phyloP scores from a whole-genome alignment of 352 stramenopile species.

The Phytophthora palmivora region DNA sequence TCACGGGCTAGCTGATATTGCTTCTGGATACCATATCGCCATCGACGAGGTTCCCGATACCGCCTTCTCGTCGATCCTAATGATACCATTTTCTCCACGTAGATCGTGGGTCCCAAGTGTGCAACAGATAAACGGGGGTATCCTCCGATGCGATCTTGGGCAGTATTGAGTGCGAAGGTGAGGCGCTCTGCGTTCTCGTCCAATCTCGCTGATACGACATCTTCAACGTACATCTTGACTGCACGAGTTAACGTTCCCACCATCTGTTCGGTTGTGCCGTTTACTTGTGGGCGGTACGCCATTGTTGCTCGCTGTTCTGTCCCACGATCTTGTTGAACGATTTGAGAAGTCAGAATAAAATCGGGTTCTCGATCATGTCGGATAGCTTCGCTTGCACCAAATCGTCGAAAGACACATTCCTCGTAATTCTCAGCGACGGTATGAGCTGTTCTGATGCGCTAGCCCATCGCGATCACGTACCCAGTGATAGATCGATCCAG shows the following conservation, averaged over 20 bases:
- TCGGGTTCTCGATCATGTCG: constrained; percentile 8
- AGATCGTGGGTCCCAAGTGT: constrained; percentile 8
- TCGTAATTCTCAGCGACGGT: constrained; percentile 5
- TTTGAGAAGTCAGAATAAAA: constrained; percentile 11
- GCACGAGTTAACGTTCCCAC: background rate
- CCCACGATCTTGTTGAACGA: background rate
- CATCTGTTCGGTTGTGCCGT: background rate
- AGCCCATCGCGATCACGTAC: constrained; percentile 1
- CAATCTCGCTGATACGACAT: constrained; percentile 6
- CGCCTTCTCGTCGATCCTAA: background rate
- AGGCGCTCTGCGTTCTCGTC: constrained; percentile 17
- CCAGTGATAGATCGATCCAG: constrained; percentile 4
- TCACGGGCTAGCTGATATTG: constrained; percentile 10
- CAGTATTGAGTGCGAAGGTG: constrained; percentile 4
- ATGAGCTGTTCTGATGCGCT: background rate
- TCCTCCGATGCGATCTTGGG: background rate
- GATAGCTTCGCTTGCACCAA: constrained; percentile 9
- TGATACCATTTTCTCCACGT: constrained; percentile 11
- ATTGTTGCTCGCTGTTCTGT: constrained; percentile 1
- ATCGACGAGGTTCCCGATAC: background rate
- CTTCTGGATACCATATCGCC: constrained; percentile 8
- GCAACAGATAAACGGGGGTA: constrained; percentile 2
- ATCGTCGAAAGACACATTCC: constrained; percentile 9
- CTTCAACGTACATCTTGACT: constrained; percentile 12
- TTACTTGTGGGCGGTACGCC: background rate